Evolutionary conservation across 1,284 basidiomycete species (phyloP), one percentile per base, ranked within the genome.

Genomic region (Anthracocystis panici-leucophaei): DNA sequence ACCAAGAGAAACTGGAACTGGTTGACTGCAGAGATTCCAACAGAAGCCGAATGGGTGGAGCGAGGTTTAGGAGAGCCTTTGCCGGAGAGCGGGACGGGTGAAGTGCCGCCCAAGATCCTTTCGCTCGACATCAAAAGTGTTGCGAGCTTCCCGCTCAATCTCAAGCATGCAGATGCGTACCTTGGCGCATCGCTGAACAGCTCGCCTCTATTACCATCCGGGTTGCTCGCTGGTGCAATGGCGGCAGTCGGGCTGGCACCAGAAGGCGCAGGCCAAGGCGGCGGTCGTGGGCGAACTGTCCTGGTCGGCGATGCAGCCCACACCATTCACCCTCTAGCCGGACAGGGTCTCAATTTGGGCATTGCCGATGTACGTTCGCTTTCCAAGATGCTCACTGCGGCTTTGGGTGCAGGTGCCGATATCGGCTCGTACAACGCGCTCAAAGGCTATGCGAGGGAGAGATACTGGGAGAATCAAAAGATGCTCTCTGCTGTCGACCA

Each of bases 271-370:
- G 78, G 66, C 3, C 79, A 76, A 33, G 75, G 75, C 14, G 52
- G 25, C 0, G 72, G 82, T 35, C 89, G 90, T 1, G 87, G 87
- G 0, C 89, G 96, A 3, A 95, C 93, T 0, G 95, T 91, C 1
- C 90, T 99, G 3, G 90, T 99, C 1, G 97, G 97, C 5, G 97
- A 99, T 86, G 95, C 97, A 1, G 96, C 95, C 16, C 97, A 99
- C 82, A 93, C 93, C 0, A 89, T 94, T 5, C 97, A 99, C 82
- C 97, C 97, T 0, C 89, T 99, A n/a, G 96, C 95, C 0, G 97
- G 97, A 1, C 97, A 99, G 84, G 97, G 96, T 0, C 87, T 99
- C 45, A 99, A 99, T 85, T 88, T 96, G 79, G 97, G 96, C 20
- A 87, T 99, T 18, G 92, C 89, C 2, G 96, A 99, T 83, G 93